Conservation (phyloP, 306 rosid genomes). For the Medicago ruthenica region DNA sequence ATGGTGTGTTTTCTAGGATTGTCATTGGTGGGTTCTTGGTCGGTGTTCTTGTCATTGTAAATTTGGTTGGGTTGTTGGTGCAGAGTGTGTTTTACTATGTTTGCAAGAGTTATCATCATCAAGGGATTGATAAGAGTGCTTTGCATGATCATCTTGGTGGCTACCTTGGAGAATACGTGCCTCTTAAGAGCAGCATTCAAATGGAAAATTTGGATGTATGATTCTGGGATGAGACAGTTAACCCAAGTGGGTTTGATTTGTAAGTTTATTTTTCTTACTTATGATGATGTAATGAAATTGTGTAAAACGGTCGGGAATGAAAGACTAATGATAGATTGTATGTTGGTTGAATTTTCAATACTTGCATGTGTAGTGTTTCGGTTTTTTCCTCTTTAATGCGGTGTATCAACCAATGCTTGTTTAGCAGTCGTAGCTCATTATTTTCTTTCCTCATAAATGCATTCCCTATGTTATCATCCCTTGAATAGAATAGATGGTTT, state of each 20-base stretch:
- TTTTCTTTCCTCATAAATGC: not conserved
- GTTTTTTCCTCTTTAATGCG: conserved; percentile 26
- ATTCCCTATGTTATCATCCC: conserved; percentile 4
- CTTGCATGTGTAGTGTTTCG: conserved; percentile 4
- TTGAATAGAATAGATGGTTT: not conserved
- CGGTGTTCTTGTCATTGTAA: conserved; percentile 85
- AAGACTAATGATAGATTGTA: conserved; percentile 41
- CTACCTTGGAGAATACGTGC: conserved; percentile 97
- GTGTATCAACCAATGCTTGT: conserved; percentile 24
- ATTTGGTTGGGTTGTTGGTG: conserved; percentile 78
- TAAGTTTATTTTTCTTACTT: conserved; percentile 47
- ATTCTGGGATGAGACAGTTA: conserved; percentile 13
- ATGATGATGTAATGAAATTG: conserved; percentile 31
- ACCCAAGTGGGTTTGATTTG: conserved; percentile 35
- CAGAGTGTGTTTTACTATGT: conserved; percentile 97
- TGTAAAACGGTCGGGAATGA: conserved; percentile 31
- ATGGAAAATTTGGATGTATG: conserved; percentile 86
- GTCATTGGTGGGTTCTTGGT: conserved; percentile 85
- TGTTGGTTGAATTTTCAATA: conserved; percentile 26
- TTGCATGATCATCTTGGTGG: conserved; percentile 94
- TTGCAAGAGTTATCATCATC: conserved; percentile 90
- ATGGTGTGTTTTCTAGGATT: conserved; percentile 70
- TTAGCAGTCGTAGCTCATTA: conserved; percentile 1
- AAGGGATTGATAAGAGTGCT: conserved; percentile 88
- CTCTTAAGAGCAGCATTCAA: conserved; percentile 92